phyloP scores from a whole-genome alignment of 257 asterid genomes.

The Anisodus acutangulus region DNA sequence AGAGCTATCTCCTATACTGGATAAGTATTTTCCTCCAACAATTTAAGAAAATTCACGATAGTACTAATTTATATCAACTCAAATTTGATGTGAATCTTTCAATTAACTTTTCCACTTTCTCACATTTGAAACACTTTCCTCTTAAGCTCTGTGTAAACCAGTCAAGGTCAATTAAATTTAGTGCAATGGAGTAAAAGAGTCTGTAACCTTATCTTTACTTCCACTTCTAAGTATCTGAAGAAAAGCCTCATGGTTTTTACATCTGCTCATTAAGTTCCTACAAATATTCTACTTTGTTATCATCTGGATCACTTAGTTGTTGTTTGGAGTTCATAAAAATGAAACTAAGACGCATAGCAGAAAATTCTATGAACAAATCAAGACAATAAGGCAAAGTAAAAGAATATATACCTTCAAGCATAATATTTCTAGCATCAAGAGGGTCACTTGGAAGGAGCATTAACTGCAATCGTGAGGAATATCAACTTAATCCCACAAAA shows the following conservation, averaged over 20 bases:
- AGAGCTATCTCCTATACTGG: neutral
- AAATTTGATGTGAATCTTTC: neutral
- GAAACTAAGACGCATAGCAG: neutral
- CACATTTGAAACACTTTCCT: neutral
- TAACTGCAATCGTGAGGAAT: conserved; percentile 46
- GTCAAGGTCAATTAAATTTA: neutral
- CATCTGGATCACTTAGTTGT: conserved; percentile 20
- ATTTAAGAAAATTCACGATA: neutral
- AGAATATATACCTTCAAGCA: conserved; percentile 82
- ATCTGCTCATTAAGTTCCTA: conserved; percentile 21
- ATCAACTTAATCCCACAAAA: conserved; percentile 19
- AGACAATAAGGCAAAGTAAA: conserved; percentile 26
- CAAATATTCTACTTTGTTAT: neutral
- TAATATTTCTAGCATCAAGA: conserved; percentile 91
- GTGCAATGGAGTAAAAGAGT: neutral
- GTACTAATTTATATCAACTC: conserved; percentile 13
- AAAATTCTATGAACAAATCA: neutral
- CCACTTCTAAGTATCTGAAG: conserved; percentile 24
- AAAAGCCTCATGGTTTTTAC: neutral
- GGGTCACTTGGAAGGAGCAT: conserved; percentile 93
- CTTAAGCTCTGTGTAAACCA: neutral
- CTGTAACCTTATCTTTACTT: neutral
- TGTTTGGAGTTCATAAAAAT: neutral
- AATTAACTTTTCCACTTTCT: neutral
- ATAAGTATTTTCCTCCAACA: neutral